A percentile compares a stretch with the other conserved stretches of the same genome.
These are phyloP conservation scores for Nymphaea thermarum DNA, from an alignment of 164 flowering plant species.

Conservation along the genomic window DNA sequence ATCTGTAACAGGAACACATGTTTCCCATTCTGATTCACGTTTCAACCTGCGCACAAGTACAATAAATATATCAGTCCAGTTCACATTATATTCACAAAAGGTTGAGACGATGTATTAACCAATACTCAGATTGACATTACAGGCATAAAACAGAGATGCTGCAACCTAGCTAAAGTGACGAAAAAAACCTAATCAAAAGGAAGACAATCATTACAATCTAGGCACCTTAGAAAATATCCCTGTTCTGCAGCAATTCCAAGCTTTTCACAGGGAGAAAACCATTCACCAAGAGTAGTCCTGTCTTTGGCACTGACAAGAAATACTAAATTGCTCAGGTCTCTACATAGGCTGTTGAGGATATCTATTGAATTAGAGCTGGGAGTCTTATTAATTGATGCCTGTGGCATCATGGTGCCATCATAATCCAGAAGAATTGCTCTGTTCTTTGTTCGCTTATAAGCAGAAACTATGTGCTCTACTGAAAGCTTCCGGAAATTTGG, in stretches of 20 bases:
- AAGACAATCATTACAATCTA: no score
- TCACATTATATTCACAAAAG: neutral
- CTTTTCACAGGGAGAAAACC: slow-evolving; percentile 61
- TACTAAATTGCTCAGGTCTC: slow-evolving; percentile 49
- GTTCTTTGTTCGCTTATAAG: slow-evolving; percentile 44
- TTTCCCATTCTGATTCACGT: slow-evolving; percentile 57
- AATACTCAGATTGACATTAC: no score
- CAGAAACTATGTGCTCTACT: slow-evolving; percentile 59
- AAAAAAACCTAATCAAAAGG: no score
- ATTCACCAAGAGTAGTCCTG: slow-evolving; percentile 30
- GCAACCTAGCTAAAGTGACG: no score
- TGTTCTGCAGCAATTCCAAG: slow-evolving; percentile 75
- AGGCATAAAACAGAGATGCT: no score
- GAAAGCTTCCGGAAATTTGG: slow-evolving; percentile 56
- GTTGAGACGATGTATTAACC: neutral
- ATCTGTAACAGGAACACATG: slow-evolving; percentile 37
- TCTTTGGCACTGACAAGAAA: slow-evolving; percentile 61
- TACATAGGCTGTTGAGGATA: slow-evolving; percentile 40
- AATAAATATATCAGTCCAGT: neutral
- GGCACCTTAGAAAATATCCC: slow-evolving; percentile 55
- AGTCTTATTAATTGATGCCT: slow-evolving; percentile 45
- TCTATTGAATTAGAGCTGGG: slow-evolving; percentile 38
- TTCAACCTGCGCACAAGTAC: slow-evolving; percentile 10
- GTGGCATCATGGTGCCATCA: slow-evolving; percentile 77
- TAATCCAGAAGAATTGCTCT: slow-evolving; percentile 73